Evolutionary conservation across 164 flowering plant genomes (phyloP), one percentile per base, ranked within the genome.

Genomic region (Magnolia changhungtana): DNA sequence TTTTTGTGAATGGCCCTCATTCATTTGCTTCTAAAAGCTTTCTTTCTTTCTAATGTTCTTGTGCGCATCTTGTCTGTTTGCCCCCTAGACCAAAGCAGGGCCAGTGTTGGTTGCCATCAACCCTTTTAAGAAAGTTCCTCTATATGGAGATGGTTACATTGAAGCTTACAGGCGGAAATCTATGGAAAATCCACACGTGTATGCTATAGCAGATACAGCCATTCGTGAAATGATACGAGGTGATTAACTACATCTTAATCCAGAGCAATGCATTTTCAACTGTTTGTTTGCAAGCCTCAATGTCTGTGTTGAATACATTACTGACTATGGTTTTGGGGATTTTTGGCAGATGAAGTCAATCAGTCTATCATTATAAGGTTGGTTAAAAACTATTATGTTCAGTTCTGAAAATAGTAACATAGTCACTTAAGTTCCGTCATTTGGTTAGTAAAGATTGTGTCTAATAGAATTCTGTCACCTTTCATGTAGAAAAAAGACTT

Each of bases 281-380:
- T 0, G 61, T 16, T 3, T 55, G 61, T 55, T 55, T 55, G 13
- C 61, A 2, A 10, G 61, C 18, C 61, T 55, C 13, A 55, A 55
- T 8, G 19, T 37, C 23, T 50, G 14, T 50, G 9, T 11, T 74
- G 29, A 18, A 20, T 21, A 64, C 51, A 16, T 23, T 66, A 18
- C 69, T 74, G 63, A 74, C 69, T 63, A 49, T 50, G 9, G 69
- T 20, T 73, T n/a, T 27, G 72, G 16, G 18, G 61, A n/a, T 23
- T 75, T 72, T 88, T 27, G 29, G 80, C 98, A 96, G 99, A 96
- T 92, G 99, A 96, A 90, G 98, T 96, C 64, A 96, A 94, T 83
- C 99, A 96, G 78, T 96, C 98, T 20, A 94, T 96, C 80, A 94
- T 96, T 73, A 96, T 96, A 86, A 96, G 99, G 99, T 96, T 74